A percentile compares a stretch with the other conserved stretches of the same genome.
phyloP scores from a whole-genome alignment of 2,329 filamentous ascomycete genomes.

The Cladosporium austrohemisphaericum region DNA sequence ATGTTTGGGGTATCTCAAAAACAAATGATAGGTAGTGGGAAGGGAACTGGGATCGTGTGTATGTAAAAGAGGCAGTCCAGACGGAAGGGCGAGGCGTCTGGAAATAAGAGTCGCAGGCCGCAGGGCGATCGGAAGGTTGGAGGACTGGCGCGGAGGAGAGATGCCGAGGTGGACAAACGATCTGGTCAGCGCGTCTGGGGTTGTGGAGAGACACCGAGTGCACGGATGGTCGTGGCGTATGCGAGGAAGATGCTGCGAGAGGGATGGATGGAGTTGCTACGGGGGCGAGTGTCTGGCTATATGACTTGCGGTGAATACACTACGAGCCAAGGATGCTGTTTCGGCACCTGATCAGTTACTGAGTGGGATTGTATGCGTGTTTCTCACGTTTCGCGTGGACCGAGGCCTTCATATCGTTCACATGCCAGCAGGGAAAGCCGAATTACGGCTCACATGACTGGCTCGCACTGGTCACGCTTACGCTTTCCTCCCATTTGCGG shows the following conservation, averaged over 20 bases:
- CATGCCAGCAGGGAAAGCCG: conserved; percentile 7
- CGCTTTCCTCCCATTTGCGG: neutral
- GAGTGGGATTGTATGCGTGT: neutral
- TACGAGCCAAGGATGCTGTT: neutral
- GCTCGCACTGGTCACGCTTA: conserved; percentile 1
- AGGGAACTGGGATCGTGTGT: neutral
- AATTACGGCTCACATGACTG: conserved; percentile 14
- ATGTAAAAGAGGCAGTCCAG: conserved; percentile 2
- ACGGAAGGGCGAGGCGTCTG: conserved; percentile 3
- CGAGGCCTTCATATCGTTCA: conserved; percentile 6
- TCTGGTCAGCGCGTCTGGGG: conserved; percentile 14
- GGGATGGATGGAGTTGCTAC: neutral
- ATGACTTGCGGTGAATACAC: neutral
- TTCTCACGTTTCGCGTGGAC: conserved; percentile 1
- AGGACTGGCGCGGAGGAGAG: conserved; percentile 11
- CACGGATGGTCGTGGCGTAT: conserved; percentile 1
- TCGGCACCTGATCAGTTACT: conserved; percentile 1
- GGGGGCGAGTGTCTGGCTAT: neutral
- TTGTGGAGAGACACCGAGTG: neutral
- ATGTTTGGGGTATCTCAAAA: conserved; percentile 45
- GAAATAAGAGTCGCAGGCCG: conserved; percentile 9
- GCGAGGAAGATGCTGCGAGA: neutral
- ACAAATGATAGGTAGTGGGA: neutral
- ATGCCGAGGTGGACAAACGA: conserved; percentile 13
- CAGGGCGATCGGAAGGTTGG: conserved; percentile 10